Evolutionary conservation across 345 rosid species (phyloP), one percentile per base, ranked within the genome.

Genomic region (Chamaenerion angustifolium): DNA sequence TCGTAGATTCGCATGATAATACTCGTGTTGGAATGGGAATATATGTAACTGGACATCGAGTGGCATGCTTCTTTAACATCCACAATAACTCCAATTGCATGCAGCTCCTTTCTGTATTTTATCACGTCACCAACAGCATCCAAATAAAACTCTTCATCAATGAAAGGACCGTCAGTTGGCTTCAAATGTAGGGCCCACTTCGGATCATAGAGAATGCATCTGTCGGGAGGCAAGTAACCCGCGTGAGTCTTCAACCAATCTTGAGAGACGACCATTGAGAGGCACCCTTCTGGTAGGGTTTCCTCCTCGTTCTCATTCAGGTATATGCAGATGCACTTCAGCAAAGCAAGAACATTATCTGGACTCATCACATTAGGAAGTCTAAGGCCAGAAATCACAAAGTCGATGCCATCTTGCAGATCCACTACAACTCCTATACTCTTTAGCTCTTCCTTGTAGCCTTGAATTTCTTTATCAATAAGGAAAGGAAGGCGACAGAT

Each of bases 141-240:
- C 47, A 89, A 80, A 59, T 80, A 83, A 60, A 67, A 78, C 18
- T 25, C 64, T 51, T 80, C 84, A 18, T 81, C 85, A 48, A 83
- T 72, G 73, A 87, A 81, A 8, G 89, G 93, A 6, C 96, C 96
- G 61, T 87, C 89, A 12, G 64, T 37, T 16, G 2, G 70, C 61
- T 67, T 57, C 64, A 87, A 16, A 44, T 5, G 14, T 27, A 27
- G 44, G 7, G 23, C 64, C 79, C 81, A 80, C 11, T 45, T 15
- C 6, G 63, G 16, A 59, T 73, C 77, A 18, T 75, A 69, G 50
- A 79, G 51, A 45, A 67, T 66, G 73, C 81, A 71, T 48, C 67
- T 52, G 0, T 49, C 16, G 3, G 89, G 93, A 61, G 72, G 49
- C 44, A 52, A 52, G 51, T 76, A 86, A 57, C 86, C 88, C 35